Conservation (phyloP, 805 yeast species). For the Yamadazyma takamatsuzukensis region DNA sequence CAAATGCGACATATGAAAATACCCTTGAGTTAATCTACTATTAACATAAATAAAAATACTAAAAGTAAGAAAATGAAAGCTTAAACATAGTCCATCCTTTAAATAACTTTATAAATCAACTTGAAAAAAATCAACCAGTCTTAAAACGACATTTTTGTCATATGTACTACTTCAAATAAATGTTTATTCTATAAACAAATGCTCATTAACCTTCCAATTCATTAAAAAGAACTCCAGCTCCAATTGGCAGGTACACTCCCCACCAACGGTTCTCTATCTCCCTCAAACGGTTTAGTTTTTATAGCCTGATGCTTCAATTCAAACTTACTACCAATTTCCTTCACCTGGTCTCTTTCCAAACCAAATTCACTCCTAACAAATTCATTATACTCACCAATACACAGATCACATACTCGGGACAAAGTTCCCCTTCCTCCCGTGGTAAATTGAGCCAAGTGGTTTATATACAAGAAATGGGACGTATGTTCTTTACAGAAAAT, state of each 20-base stretch:
- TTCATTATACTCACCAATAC: slow-evolving; percentile 59
- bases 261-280: slow-evolving; percentile 27
- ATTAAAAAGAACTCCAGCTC: slow-evolving; percentile 75
- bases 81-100: too few relatives aligned
- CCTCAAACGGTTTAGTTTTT: slow-evolving; percentile 5
- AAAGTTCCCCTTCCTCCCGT: slow-evolving; percentile 66
- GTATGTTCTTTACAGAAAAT: slow-evolving; percentile 72
- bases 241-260: slow-evolving; percentile 69
- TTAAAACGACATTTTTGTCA: too few relatives aligned
- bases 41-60: too few relatives aligned
- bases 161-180: too few relatives aligned
- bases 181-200: too few relatives aligned
- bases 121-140: too few relatives aligned
- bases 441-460: slow-evolving; percentile 58
- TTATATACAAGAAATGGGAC: slow-evolving; percentile 50
- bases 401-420: slow-evolving; percentile 66
- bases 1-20: too few relatives aligned
- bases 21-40: too few relatives aligned
- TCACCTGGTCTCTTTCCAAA: slow-evolving; percentile 9
- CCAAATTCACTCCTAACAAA: slow-evolving; percentile 43
- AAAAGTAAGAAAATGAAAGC: too few relatives aligned
- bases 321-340: neutral
- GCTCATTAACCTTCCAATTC: too few relatives aligned
- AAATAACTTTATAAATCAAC: too few relatives aligned
- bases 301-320: too few relatives aligned